A percentile compares a stretch with the other conserved stretches of the same genome.
These are phyloP conservation scores for Gastrodia elata DNA, from an alignment of 106 monocot genomes.

Conservation along the genomic window DNA sequence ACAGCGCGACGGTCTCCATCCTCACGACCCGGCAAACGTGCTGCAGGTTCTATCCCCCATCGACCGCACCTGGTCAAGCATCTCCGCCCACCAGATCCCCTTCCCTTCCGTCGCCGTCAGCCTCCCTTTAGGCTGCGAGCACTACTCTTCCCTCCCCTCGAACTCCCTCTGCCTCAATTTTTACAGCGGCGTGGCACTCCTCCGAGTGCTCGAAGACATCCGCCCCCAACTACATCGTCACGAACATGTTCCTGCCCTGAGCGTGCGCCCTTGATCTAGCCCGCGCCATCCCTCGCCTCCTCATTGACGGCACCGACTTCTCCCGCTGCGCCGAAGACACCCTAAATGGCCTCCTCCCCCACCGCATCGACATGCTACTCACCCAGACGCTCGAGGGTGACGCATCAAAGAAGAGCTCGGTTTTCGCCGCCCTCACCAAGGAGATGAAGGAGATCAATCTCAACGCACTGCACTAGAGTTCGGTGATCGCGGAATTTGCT, in stretches of 20 bases:
- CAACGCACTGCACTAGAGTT: too few relatives aligned
- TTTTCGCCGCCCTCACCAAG: background rate
- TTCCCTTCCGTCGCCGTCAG: constrained; percentile 3
- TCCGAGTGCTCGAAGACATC: background rate
- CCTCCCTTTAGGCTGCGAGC: constrained; percentile 12
- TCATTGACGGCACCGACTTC: constrained; percentile 3
- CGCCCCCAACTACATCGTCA: constrained; percentile 8
- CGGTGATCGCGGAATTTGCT: too few relatives aligned
- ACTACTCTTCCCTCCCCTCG: background rate
- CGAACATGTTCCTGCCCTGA: constrained; percentile 7
- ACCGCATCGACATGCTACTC: constrained; percentile 5
- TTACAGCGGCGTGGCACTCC: background rate
- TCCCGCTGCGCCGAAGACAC: background rate
- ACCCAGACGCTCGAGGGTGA: background rate
- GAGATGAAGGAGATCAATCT: background rate
- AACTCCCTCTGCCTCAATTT: background rate
- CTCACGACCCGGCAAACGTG: constrained; percentile 39
- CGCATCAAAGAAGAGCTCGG: background rate
- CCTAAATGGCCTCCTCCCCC: background rate
- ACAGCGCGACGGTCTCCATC: constrained; percentile 19
- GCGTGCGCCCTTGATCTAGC: background rate
- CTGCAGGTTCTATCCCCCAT: constrained; percentile 6
- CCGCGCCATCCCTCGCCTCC: constrained; percentile 8
- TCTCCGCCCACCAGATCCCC: too few relatives aligned
- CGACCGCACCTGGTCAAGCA: background rate